These are phyloP conservation scores for Pichia sp. DNA, from an alignment of 1,139 yeast species.

Conservation along the genomic window DNA sequence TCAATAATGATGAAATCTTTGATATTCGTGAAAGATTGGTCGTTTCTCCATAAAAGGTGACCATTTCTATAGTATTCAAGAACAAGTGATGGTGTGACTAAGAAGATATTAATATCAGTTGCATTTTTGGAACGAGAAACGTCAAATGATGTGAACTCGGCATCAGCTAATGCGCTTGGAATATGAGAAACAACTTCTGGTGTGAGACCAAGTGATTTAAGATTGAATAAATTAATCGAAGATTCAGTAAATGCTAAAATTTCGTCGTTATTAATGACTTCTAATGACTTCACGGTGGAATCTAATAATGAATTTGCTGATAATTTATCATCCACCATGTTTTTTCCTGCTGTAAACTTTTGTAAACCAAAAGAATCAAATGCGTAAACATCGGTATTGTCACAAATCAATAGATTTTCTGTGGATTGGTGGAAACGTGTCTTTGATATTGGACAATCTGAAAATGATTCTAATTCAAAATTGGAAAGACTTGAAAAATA, in stretches of 20 bases:
- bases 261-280: constrained; percentile 6
- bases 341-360: not conserved
- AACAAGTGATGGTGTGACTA: constrained; percentile 19
- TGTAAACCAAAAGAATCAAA: constrained; percentile 4
- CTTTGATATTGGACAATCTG: constrained; percentile 1
- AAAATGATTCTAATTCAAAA: not conserved
- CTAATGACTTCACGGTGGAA: constrained; percentile 4
- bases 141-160: constrained; percentile 6
- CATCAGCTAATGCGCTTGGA: constrained; percentile 5
- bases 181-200: constrained; percentile 15
- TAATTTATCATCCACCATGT: constrained; percentile 6
- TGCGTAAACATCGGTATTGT: constrained; percentile 4
- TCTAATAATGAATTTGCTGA: constrained; percentile 9
- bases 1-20: constrained; percentile 41
- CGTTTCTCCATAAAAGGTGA: constrained; percentile 42
- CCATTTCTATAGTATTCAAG: constrained; percentile 29
- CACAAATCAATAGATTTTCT: constrained; percentile 10
- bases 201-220: constrained; percentile 18
- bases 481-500: not conserved
- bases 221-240: constrained; percentile 6
- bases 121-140: constrained; percentile 19
- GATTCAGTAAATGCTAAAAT: constrained; percentile 4
- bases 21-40: constrained; percentile 44
- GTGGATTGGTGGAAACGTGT: constrained; percentile 3
- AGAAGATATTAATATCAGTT: constrained; percentile 22